Percentiles rank a stretch among this genome's conserved stretches.
Evolutionary conservation across 257 asterid genomes (phyloP).

Genomic region (Jasminum sambac): DNA sequence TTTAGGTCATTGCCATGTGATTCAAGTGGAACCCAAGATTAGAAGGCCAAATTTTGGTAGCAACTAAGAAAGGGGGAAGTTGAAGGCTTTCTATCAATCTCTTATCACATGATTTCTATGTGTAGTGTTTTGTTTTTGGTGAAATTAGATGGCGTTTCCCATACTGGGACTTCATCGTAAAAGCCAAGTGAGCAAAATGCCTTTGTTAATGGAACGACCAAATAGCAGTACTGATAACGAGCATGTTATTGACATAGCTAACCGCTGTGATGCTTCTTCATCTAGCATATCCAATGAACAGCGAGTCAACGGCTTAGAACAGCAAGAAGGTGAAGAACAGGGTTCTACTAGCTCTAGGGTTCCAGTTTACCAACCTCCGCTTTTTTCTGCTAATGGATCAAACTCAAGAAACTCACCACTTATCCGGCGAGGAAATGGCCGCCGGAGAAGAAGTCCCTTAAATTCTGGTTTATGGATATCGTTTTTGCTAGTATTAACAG

Average conservation of each 20-base stretch:
- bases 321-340: conserved; percentile 49
- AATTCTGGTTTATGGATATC: conserved; percentile 88
- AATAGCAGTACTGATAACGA: conserved; percentile 38
- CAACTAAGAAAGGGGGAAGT: conserved; percentile 13
- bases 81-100: conserved; percentile 25
- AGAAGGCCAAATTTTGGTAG: conserved; percentile 4
- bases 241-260: conserved; percentile 69
- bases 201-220: conserved; percentile 66
- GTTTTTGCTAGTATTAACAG: conserved; percentile 65
- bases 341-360: conserved; percentile 61
- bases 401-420: conserved; percentile 62
- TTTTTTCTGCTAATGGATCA: conserved; percentile 53
- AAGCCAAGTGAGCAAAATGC: conserved; percentile 46
- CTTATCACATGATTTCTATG: conserved; percentile 49
- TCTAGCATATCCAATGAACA: conserved; percentile 56
- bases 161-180: conserved; percentile 59
- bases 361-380: conserved; percentile 52
- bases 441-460: conserved; percentile 78
- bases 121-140: conserved; percentile 32
- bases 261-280: conserved; percentile 53
- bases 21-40: conserved; percentile 12
- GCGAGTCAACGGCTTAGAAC: conserved; percentile 44
- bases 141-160: conserved; percentile 64
- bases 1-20: conserved; percentile 3
- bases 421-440: conserved; percentile 63